Conservation (phyloP, 805 yeast genomes). For the Ogataea paraovalis region DNA sequence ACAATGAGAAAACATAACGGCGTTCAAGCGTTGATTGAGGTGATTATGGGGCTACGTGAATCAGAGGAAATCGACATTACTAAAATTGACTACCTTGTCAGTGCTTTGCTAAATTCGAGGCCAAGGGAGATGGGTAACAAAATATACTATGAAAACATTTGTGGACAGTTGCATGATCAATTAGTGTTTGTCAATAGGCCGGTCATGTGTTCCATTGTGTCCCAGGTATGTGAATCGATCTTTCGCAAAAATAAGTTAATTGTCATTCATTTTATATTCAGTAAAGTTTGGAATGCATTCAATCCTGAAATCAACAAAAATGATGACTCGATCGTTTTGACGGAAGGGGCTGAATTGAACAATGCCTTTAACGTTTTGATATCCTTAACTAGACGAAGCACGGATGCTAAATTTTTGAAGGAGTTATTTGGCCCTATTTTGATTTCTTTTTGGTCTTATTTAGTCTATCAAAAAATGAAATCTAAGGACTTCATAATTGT, state of each 20-base stretch:
- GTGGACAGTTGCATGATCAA: constrained; percentile 58
- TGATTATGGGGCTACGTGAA: constrained; percentile 72
- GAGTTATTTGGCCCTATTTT: constrained; percentile 29
- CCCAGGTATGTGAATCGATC: constrained; percentile 49
- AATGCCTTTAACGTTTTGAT: constrained; percentile 63
- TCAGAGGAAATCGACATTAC: constrained; percentile 63
- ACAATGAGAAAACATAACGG: constrained; percentile 53
- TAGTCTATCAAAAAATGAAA: constrained; percentile 31
- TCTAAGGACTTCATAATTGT: constrained; percentile 34
- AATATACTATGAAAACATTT: constrained; percentile 55
- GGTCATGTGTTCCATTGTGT: constrained; percentile 50
- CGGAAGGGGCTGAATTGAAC: constrained; percentile 49
- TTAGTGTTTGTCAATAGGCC: constrained; percentile 61
- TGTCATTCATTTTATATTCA: constrained; percentile 56
- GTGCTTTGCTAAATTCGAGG: constrained; percentile 52
- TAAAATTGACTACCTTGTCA: constrained; percentile 64
- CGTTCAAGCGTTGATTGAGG: constrained; percentile 68
- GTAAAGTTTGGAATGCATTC: constrained; percentile 43
- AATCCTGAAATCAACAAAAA: constrained; percentile 31
- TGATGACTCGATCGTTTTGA: constrained; percentile 33
- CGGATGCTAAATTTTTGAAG: constrained; percentile 31
- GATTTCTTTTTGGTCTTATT: constrained; percentile 42
- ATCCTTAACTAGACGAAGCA: constrained; percentile 49
- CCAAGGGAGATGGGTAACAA: constrained; percentile 48
- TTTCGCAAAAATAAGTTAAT: constrained; percentile 48